A percentile compares a stretch with the other conserved stretches of the same genome.
Evolutionary conservation across 2,329 filamentous ascomycete genomes (phyloP).

Genomic region (Aspergillus neotritici): DNA sequence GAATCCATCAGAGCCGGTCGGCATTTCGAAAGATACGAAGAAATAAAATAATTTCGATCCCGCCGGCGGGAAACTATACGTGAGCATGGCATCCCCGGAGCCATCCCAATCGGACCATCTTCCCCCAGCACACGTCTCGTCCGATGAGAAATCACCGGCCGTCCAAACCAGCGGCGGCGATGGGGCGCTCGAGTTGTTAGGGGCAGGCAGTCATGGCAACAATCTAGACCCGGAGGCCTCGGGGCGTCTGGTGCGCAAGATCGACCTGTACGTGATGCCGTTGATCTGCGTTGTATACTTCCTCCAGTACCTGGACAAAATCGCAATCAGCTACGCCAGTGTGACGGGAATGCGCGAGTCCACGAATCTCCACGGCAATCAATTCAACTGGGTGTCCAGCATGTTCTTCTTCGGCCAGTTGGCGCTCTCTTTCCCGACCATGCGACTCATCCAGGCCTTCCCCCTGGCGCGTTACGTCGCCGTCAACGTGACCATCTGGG

Average conservation of each 20-base stretch:
- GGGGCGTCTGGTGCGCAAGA: conserved; percentile 20
- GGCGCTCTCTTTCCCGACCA: conserved; percentile 36
- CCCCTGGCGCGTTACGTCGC: conserved; percentile 37
- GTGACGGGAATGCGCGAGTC: conserved; percentile 26
- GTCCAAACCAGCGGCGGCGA: not conserved
- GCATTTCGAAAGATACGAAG: too few species aligned
- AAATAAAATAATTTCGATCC: too few species aligned
- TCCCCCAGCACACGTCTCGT: too few species aligned
- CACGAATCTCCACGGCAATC: conserved; percentile 35
- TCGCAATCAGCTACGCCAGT: conserved; percentile 21
- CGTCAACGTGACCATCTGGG: conserved; percentile 35
- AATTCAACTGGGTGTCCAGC: conserved; percentile 42
- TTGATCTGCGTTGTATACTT: conserved; percentile 29
- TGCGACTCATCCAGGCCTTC: conserved; percentile 35
- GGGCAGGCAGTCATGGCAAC: not conserved
- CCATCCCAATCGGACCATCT: too few species aligned
- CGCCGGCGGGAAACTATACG: too few species aligned
- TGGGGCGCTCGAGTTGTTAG: conserved; percentile 5
- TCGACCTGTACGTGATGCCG: conserved; percentile 27
- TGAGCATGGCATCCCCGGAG: too few species aligned
- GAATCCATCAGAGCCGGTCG: too few species aligned
- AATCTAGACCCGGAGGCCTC: conserved; percentile 7
- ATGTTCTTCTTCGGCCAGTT: conserved; percentile 19
- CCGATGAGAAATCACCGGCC: conserved; percentile 9
- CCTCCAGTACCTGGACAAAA: conserved; percentile 26